These are phyloP conservation scores for Glaciozyma martinii DNA, from an alignment of 768 basidiomycete species.

Conservation along the genomic window DNA sequence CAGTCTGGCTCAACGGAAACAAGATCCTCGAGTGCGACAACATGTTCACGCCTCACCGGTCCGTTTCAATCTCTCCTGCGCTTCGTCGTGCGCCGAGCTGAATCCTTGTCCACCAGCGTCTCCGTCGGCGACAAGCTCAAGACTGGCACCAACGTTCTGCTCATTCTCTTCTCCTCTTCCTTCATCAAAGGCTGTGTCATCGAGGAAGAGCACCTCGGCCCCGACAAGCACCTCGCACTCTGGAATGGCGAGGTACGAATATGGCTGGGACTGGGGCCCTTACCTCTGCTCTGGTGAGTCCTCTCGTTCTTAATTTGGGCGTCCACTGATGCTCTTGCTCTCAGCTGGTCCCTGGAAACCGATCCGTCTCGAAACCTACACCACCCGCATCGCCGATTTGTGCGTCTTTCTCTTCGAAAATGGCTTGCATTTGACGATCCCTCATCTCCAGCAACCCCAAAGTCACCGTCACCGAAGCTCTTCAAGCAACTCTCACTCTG, in stretches of 20 bases:
- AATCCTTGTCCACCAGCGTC: neutral
- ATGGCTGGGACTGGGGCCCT: conserved; percentile 79
- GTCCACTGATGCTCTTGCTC: neutral
- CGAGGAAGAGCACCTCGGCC: conserved; percentile 48
- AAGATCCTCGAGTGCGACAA: conserved; percentile 69
- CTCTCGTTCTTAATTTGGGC: neutral
- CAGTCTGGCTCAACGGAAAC: conserved; percentile 55
- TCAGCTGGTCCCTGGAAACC: conserved; percentile 59
- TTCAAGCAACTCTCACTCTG: conserved; percentile 48
- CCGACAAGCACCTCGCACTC: conserved; percentile 27
- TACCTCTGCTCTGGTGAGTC: conserved; percentile 8
- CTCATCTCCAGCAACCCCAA: conserved; percentile 36
- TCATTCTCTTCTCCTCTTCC: conserved; percentile 63
- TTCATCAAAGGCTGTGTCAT: conserved; percentile 66
- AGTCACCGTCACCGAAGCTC: conserved; percentile 49
- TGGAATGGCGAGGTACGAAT: conserved; percentile 98
- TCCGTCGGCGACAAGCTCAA: neutral
- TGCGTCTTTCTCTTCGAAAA: conserved; percentile 42
- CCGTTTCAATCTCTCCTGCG: conserved; percentile 34
- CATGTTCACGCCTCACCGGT: conserved; percentile 71
- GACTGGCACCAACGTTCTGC: conserved; percentile 53
- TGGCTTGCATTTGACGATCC: neutral
- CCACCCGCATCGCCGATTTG: conserved; percentile 55
- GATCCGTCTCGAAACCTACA: conserved; percentile 60
- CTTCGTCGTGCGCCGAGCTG: neutral